phyloP scores from a whole-genome alignment of 2,329 filamentous ascomycete genomes.

The Diplocarpon rosae region DNA sequence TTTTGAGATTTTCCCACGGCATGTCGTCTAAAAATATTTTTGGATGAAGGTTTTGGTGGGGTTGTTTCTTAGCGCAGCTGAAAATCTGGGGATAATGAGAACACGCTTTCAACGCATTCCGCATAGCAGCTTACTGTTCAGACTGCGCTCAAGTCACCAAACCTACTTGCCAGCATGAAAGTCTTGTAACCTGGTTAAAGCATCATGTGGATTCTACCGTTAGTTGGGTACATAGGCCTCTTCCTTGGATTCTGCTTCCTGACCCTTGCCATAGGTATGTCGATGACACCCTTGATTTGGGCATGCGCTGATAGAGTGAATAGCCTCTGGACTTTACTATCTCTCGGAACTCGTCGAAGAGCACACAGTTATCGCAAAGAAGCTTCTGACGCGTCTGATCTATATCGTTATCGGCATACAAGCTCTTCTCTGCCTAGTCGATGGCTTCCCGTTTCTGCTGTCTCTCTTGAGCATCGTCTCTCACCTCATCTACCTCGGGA shows the following conservation, averaged over 20 bases:
- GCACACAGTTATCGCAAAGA: conserved; percentile 86
- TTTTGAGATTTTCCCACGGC: background rate
- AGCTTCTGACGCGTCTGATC: conserved; percentile 73
- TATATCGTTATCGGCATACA: conserved; percentile 71
- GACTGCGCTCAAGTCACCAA: conserved; percentile 3
- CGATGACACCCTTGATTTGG: background rate
- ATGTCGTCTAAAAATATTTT: conserved; percentile 8
- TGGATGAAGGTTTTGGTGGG: conserved; percentile 8
- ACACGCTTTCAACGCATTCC: conserved; percentile 1
- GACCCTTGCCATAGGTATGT: conserved; percentile 78
- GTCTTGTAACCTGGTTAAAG: conserved; percentile 13
- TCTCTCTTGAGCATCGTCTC: conserved; percentile 66
- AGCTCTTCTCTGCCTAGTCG: conserved; percentile 62
- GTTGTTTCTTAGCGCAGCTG: conserved; percentile 3
- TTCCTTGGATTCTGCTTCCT: conserved; percentile 86
- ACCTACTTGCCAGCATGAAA: conserved; percentile 15
- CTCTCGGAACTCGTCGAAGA: conserved; percentile 97
- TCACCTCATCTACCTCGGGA: conserved; percentile 79
- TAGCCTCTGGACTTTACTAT: conserved; percentile 96
- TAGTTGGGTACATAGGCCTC: conserved; percentile 82
- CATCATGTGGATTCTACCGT: conserved; percentile 80
- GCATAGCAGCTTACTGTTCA: conserved; percentile 1
- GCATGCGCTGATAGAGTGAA: conserved; percentile 8
- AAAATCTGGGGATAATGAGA: conserved; percentile 6
- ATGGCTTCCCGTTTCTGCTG: conserved; percentile 71